Conservation (phyloP, 2,329 filamentous ascomycete genomes). For the Ceratocystis diversiconidia region DNA sequence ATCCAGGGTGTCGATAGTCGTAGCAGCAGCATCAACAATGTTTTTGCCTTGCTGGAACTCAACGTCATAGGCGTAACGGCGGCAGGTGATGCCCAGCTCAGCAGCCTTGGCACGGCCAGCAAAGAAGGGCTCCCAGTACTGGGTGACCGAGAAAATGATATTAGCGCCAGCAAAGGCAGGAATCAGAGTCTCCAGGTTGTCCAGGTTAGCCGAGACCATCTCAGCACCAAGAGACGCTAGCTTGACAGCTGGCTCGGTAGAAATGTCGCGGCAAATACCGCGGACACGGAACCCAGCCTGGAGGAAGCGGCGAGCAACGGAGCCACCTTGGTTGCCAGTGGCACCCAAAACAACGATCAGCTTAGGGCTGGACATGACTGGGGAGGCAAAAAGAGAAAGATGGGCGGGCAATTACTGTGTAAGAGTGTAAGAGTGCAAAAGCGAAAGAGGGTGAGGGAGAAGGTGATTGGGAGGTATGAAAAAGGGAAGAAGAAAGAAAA, state of each 20-base stretch:
- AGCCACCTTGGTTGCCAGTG: slow-evolving; percentile 39
- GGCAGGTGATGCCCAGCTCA: slow-evolving; percentile 29
- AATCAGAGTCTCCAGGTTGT: slow-evolving; percentile 29
- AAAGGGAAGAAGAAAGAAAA: neutral
- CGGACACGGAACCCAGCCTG: slow-evolving; percentile 32
- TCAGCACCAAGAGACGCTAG: slow-evolving; percentile 32
- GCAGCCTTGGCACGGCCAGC: slow-evolving; percentile 28
- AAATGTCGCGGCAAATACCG: slow-evolving; percentile 33
- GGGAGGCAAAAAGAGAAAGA: neutral
- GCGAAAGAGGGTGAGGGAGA: neutral
- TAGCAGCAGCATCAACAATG: slow-evolving; percentile 39
- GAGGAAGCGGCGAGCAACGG: slow-evolving; percentile 35
- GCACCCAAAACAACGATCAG: slow-evolving; percentile 34
- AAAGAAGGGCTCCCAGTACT: slow-evolving; percentile 41
- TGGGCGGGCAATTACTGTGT: neutral
- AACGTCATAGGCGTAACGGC: slow-evolving; percentile 33
- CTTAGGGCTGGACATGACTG: slow-evolving; percentile 22
- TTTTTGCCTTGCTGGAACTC: slow-evolving; percentile 41
- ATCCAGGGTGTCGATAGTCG: slow-evolving; percentile 28
- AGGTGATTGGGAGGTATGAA: neutral
- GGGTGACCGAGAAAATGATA: slow-evolving; percentile 40
- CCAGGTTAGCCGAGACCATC: slow-evolving; percentile 31
- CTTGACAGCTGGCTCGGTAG: slow-evolving; percentile 28
- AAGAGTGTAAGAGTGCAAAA: neutral
- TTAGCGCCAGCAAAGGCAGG: slow-evolving; percentile 32